phyloP scores from a whole-genome alignment of 1,284 basidiomycete genomes.

The Cutaneotrichosporon sp. region DNA sequence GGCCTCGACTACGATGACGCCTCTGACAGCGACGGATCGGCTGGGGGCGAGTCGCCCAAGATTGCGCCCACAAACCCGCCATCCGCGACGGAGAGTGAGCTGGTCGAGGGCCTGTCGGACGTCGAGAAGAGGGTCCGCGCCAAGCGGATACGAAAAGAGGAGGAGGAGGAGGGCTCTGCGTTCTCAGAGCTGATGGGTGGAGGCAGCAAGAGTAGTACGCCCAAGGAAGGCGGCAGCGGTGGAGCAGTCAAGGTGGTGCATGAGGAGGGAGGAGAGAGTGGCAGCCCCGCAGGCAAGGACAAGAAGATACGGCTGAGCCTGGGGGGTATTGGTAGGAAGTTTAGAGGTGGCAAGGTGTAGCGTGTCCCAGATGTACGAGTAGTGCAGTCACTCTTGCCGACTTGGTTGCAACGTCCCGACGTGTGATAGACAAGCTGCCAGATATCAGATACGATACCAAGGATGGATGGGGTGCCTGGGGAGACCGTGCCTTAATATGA shows the following conservation, averaged over 20 bases:
- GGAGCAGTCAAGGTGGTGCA: conserved; percentile 4
- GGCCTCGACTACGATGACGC: conserved; percentile 53
- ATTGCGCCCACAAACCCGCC: conserved; percentile 8
- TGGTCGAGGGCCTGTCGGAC: conserved; percentile 51
- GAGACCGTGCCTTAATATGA: not conserved
- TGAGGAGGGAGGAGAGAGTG: conserved; percentile 1
- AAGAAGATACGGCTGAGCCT: conserved; percentile 43
- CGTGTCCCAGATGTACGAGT: not conserved
- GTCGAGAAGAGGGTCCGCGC: conserved; percentile 60
- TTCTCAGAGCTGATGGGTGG: conserved; percentile 21
- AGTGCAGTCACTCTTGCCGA: not conserved
- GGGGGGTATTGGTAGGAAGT: conserved; percentile 30
- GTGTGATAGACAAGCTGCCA: no score
- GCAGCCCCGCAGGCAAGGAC: conserved; percentile 22
- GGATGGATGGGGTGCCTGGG: no score
- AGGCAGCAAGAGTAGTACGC: conserved; percentile 1
- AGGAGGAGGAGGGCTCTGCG: conserved; percentile 64
- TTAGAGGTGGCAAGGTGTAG: conserved; percentile 18
- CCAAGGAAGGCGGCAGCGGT: conserved; percentile 20
- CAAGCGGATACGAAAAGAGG: conserved; percentile 68
- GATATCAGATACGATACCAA: no score
- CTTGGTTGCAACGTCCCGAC: no score
- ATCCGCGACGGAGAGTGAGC: conserved; percentile 22
- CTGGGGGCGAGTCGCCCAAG: conserved; percentile 30
- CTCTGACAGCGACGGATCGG: conserved; percentile 49